These are phyloP conservation scores for Fusarium albosuccineum DNA, from an alignment of 2,329 filamentous ascomycete species.

Conservation along the genomic window DNA sequence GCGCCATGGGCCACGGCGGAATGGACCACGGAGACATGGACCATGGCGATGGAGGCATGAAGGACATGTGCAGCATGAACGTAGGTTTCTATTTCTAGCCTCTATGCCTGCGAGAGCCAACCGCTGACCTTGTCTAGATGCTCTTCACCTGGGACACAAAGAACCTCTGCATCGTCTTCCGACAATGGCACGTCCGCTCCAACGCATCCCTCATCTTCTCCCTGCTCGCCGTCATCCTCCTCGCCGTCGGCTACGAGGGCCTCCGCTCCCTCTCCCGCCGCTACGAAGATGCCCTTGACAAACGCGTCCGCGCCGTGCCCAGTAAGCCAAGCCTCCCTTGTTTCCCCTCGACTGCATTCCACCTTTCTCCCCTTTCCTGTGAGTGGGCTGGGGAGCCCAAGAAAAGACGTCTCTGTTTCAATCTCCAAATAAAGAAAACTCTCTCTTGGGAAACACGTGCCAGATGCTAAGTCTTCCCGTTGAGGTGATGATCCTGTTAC, in stretches of 20 bases:
- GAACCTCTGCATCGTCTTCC: constrained; percentile 97
- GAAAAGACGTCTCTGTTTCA: too few species aligned
- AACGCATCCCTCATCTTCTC: constrained; percentile 83
- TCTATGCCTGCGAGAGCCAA: background rate
- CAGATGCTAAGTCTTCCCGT: constrained; percentile 49
- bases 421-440: too few species aligned
- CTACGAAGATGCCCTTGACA: constrained; percentile 75
- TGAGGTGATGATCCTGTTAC: constrained; percentile 61
- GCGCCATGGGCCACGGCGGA: constrained; percentile 32
- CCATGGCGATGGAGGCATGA: constrained; percentile 72
- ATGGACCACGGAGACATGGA: constrained; percentile 64
- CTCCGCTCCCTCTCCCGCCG: constrained; percentile 81
- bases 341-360: constrained; percentile 6
- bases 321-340: constrained; percentile 58
- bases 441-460: constrained; percentile 35
- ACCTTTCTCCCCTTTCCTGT: too few species aligned
- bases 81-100: constrained; percentile 62
- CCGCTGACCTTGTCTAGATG: constrained; percentile 72
- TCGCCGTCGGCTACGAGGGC: constrained; percentile 94
- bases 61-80: constrained; percentile 88
- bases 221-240: constrained; percentile 82
- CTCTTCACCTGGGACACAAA: constrained; percentile 96
- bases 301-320: constrained; percentile 61
- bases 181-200: constrained; percentile 86
- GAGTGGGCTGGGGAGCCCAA: too few species aligned